Percentiles rank a stretch among this genome's conserved stretches.
Conservation (phyloP, 345 rosid species). For the Cardamine resedifolia region DNA sequence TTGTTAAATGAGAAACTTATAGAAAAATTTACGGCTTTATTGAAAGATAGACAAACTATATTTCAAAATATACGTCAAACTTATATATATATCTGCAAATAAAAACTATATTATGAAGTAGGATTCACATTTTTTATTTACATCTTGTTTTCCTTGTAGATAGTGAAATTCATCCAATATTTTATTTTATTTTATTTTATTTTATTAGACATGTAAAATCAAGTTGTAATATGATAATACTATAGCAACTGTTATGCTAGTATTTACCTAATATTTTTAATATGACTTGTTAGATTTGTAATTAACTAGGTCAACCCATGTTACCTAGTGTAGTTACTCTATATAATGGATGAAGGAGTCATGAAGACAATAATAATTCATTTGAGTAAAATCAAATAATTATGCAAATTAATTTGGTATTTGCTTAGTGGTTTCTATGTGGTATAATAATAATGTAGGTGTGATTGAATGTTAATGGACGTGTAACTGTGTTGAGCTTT, state of each 20-base stretch:
- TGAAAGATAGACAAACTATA: background rate
- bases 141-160: background rate
- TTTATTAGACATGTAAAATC: background rate
- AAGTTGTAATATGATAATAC: background rate
- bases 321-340: background rate
- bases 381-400: background rate
- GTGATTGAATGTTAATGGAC: background rate
- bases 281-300: background rate
- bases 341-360: background rate
- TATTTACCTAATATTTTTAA: background rate
- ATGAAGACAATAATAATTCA: background rate
- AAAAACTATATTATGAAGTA: background rate
- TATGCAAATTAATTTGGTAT: background rate
- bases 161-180: background rate
- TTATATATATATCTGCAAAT: background rate
- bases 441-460: background rate
- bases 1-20: background rate
- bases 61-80: background rate
- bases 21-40: background rate
- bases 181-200: background rate
- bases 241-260: background rate
- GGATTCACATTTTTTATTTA: background rate
- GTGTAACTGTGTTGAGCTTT: conserved; percentile 3
- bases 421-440: background rate
- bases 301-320: background rate